These are phyloP conservation scores for Wickerhamiella bombiphila DNA, from an alignment of 805 yeast species.

Conservation along the genomic window DNA sequence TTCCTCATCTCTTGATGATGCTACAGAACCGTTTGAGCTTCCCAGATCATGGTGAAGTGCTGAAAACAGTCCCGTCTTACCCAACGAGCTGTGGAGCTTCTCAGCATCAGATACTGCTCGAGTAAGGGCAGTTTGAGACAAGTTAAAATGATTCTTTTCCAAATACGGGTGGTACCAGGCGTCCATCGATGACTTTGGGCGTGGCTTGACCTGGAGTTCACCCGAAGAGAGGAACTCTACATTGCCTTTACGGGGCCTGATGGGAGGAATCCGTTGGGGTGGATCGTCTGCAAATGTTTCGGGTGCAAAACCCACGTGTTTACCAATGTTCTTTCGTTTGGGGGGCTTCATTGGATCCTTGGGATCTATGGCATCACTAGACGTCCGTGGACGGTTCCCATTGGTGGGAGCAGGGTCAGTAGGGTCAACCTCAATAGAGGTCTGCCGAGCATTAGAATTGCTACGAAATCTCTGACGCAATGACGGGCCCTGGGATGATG, in stretches of 20 bases:
- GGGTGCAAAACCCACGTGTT: constrained; percentile 42
- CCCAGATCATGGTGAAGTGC: constrained; percentile 5
- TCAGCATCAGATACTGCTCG: constrained; percentile 16
- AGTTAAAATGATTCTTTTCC: constrained; percentile 12
- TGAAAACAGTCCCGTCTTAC: constrained; percentile 4
- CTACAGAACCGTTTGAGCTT: too few relatives aligned
- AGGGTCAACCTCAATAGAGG: too few relatives aligned
- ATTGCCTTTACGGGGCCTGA: constrained; percentile 69
- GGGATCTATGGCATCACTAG: too few relatives aligned
- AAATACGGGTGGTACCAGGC: constrained; percentile 7
- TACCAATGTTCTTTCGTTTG: constrained; percentile 6
- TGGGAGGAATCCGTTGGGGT: constrained; percentile 85
- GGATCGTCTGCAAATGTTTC: constrained; percentile 66
- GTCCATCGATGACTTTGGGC: constrained; percentile 4
- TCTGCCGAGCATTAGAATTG: not conserved
- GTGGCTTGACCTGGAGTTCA: constrained; percentile 10
- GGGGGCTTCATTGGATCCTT: too few relatives aligned
- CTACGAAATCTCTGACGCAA: not conserved
- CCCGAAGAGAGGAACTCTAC: constrained; percentile 29
- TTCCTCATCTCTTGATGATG: not conserved
- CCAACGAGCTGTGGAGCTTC: constrained; percentile 12
- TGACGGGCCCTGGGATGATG: not conserved
- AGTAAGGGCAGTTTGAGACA: constrained; percentile 8
- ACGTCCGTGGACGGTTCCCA: too few relatives aligned
- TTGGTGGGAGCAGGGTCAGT: too few relatives aligned